Evolutionary conservation across 148 eudicot genomes (phyloP), one percentile per base, ranked within the genome.

Genomic region (Vaccinium darrowii): DNA sequence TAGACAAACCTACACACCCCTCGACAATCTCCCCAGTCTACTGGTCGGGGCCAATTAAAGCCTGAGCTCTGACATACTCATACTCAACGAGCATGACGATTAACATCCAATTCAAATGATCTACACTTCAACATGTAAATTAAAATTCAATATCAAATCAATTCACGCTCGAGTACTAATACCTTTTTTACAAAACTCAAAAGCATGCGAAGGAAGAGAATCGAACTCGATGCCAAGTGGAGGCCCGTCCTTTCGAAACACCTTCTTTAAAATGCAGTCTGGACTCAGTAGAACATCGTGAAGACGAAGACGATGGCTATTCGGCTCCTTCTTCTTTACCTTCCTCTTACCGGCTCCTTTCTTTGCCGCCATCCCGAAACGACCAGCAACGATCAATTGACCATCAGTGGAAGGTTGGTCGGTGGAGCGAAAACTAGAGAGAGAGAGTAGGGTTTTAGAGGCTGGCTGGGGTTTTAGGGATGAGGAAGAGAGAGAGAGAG

Each of bases 171-270:
- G 76, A 71, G 19, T 8, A 72, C 43, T 33, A 27, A 2, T 77
- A 30, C 84, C 85, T 67, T 71, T 82, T 73, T 79, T 81, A 86
- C 88, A 83, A 60, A 43, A 73, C 0, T 15, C 88, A 84, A 89
- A 91, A 77, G 94, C 89, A 14, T 89, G 54, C 2, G 94, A 57
- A 11, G 98, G 99, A 79, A 90, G 90, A 83, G 86, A 15, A 89
- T 92, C 98, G 82, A 96, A 95, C 84, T 90, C 90, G 23, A 77
- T 82, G 3, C 98, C 99, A 15, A 96, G 95, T 2, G 91, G 86
- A 36, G 99, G 98, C 9, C 98, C 97, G 30, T 95, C 96, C 87
- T 95, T 92, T 74, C 98, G 84, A 79, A 93, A 94, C 69, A 92
- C 86, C 89, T 91, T 92, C 78, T 84, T 78, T 76, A 91, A 78